Evolutionary conservation across 2,329 filamentous ascomycete species (phyloP), one percentile per base, ranked within the genome.

Genomic region (Akanthomyces uredinophilus): DNA sequence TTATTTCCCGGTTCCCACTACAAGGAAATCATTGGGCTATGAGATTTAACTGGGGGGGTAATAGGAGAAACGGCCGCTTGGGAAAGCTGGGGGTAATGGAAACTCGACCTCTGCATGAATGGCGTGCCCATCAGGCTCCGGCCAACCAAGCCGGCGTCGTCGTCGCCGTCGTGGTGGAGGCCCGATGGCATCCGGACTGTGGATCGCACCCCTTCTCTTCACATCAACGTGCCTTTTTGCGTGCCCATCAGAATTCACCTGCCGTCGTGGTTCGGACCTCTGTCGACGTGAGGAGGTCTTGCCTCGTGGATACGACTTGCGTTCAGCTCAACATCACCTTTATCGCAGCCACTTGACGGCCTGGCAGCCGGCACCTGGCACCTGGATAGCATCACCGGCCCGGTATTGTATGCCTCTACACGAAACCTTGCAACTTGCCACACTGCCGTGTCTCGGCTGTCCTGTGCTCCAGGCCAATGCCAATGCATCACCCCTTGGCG

Each of bases 1-100:
- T 35, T 35, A 4, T 8, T 10, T 35, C 32, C 32, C 2, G 10
- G 32, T 35, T 35, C 32, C 32, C 32, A 35, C 50, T 13, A n/a
- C 50, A 13, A 52, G 50, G 32, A 52, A 37, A 39, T 14, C 32
- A 29, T 20, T 32, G 50, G 50, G 7, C 32, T 41, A 32, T 11
- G 37, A 20, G 37, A 4, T 43, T 54, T 43, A 43, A 54, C 18
- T 54, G 52, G 52, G 52, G 35, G 16, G 2, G n/a, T n/a, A 1
- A 39, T 32, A 39, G 13, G 24, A 7, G n/a, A 22, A 44, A 44
- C 37, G 18, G 24, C 37, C 22, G 37, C 37, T 55, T 18, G 16
- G 24, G 43, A 58, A 49, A 49, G 29, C 43, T 49, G 55, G 55
- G 55, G 55, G 55, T 58, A 58, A 58, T 58, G 41, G 43, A 58